Percentiles rank a stretch among this genome's conserved stretches.
phyloP scores from a whole-genome alignment of 2,329 filamentous ascomycete genomes.

The Aureobasidium sp. region DNA sequence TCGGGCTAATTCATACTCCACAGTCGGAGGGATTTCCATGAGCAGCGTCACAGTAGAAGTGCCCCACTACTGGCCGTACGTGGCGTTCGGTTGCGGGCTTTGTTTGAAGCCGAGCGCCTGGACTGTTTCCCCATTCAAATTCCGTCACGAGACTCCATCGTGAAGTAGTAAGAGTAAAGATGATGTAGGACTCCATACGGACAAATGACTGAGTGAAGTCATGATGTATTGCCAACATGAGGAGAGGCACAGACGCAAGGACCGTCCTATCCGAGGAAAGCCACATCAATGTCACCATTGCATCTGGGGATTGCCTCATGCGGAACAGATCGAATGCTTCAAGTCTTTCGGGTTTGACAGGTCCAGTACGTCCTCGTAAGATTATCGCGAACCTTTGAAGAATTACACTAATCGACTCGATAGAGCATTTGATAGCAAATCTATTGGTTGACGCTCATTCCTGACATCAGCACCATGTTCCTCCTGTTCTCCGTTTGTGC shows the following conservation, averaged over 20 bases:
- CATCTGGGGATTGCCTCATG: no score
- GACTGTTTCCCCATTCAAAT: neutral
- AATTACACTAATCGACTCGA: no score
- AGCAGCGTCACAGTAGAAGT: neutral
- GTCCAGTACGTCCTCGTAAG: no score
- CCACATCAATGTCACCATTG: no score
- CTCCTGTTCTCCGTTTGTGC: no score
- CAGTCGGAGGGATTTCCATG: neutral
- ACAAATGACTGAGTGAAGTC: neutral
- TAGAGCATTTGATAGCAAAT: no score
- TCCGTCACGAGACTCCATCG: neutral
- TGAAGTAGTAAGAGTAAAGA: neutral
- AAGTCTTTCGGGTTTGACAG: no score
- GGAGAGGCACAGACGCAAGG: neutral
- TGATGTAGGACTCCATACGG: neutral
- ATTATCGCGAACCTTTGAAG: no score
- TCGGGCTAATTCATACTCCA: neutral
- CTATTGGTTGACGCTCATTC: no score
- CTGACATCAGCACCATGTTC: no score
- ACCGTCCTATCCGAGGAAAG: neutral
- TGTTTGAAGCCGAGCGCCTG: neutral
- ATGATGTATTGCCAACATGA: neutral
- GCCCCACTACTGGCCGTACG: neutral
- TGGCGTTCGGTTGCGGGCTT: slow-evolving; percentile 1
- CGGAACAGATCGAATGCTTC: no score